Conservation (phyloP, 2,329 filamentous ascomycete species). For the Fusarium concolor region DNA sequence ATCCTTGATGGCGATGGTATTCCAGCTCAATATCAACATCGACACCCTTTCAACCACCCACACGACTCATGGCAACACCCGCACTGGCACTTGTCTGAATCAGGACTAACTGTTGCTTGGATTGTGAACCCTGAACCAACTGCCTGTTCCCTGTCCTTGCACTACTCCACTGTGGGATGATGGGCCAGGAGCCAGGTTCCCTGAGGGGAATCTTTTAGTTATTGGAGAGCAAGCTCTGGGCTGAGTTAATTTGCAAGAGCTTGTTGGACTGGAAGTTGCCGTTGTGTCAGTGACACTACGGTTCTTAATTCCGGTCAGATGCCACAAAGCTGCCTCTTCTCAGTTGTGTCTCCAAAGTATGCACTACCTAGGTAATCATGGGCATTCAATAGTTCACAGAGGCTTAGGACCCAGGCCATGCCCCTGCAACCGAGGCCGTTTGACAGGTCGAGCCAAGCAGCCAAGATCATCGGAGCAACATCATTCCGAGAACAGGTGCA, state of each 20-base stretch:
- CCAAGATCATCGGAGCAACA: slow-evolving; percentile 11
- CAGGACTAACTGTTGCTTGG: slow-evolving; percentile 6
- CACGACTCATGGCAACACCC: slow-evolving; percentile 1
- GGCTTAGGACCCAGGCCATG: slow-evolving; percentile 14
- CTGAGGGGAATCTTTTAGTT: not conserved
- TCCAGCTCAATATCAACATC: not conserved
- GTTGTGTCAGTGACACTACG: slow-evolving; percentile 16
- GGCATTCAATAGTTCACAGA: slow-evolving; percentile 19
- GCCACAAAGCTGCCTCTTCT: too few species aligned
- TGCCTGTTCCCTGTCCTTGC: slow-evolving; percentile 17
- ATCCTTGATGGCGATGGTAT: not conserved
- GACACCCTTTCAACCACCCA: not conserved
- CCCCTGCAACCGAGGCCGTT: slow-evolving; percentile 9
- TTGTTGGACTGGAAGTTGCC: slow-evolving; percentile 22
- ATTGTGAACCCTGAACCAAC: slow-evolving; percentile 20
- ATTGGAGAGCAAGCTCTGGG: not conserved
- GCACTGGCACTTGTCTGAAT: slow-evolving; percentile 14
- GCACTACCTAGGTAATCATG: not conserved
- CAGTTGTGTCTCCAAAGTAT: too few species aligned
- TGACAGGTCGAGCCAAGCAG: slow-evolving; percentile 3
- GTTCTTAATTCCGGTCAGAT: not conserved
- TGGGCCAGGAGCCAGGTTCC: slow-evolving; percentile 24
- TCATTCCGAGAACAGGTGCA: slow-evolving; percentile 14
- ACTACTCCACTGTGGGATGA: slow-evolving; percentile 37
- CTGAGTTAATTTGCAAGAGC: not conserved